These are phyloP conservation scores for Dioscorea cayenensis DNA, from an alignment of 116 monocot genomes.

Conservation along the genomic window DNA sequence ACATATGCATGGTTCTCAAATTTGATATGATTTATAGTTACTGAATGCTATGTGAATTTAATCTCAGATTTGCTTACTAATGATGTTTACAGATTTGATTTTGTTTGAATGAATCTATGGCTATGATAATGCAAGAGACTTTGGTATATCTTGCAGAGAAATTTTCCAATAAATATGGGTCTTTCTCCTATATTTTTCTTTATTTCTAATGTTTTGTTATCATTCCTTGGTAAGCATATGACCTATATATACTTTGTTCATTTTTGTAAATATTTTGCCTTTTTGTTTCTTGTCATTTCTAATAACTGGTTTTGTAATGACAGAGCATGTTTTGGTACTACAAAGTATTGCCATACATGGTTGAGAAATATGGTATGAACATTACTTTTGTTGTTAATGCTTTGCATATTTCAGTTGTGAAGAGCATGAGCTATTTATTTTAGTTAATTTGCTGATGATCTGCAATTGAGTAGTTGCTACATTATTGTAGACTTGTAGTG, in stretches of 20 bases:
- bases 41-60: too few species aligned
- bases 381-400: background rate
- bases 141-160: too few species aligned
- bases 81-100: too few species aligned
- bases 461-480: conserved; percentile 11
- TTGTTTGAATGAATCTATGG: too few species aligned
- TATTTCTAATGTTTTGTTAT: too few species aligned
- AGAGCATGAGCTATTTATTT: background rate
- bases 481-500: conserved; percentile 73
- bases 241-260: background rate
- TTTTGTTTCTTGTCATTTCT: background rate
- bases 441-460: background rate
- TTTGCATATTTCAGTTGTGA: background rate
- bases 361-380: conserved; percentile 59
- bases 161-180: too few species aligned
- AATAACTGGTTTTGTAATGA: background rate
- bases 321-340: conserved; percentile 67
- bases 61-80: too few species aligned
- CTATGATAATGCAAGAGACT: too few species aligned
- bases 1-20: too few species aligned
- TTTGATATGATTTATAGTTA: too few species aligned
- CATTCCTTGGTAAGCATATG: conserved; percentile 25
- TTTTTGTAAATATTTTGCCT: background rate
- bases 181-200: too few species aligned
- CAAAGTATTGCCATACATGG: conserved; percentile 76